These are phyloP conservation scores for Letharia columbiana DNA, from an alignment of 495 filamentous ascomycete species.

Conservation along the genomic window DNA sequence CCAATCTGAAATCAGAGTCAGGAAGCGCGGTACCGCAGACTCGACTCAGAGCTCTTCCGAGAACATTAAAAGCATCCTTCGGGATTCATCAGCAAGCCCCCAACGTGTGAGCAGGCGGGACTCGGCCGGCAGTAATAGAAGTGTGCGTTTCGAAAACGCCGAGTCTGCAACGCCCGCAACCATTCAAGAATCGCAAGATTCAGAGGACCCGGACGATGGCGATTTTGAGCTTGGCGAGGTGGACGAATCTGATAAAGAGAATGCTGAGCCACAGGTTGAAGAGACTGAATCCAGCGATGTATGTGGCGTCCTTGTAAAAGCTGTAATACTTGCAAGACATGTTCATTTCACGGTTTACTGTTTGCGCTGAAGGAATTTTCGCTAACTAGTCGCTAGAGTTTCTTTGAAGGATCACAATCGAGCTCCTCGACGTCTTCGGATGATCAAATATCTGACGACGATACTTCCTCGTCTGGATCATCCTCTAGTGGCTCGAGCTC, in stretches of 20 bases:
- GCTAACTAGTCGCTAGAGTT: conserved; percentile 14
- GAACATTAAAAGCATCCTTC: neutral
- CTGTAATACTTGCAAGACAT: neutral
- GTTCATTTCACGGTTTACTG: neutral
- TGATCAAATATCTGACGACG: conserved; percentile 24
- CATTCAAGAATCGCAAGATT: conserved; percentile 30
- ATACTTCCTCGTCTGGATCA: conserved; percentile 27
- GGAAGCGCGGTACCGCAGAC: conserved; percentile 10
- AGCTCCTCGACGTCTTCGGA: conserved; percentile 28
- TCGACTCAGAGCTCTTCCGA: neutral
- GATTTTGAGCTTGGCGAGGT: conserved; percentile 24
- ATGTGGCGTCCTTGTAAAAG: conserved; percentile 1
- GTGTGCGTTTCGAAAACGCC: conserved; percentile 25
- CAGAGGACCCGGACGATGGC: conserved; percentile 28
- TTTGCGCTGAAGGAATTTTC: neutral
- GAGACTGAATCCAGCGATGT: conserved; percentile 18
- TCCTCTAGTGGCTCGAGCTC: conserved; percentile 25
- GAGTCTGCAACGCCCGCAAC: conserved; percentile 26
- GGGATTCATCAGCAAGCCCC: conserved; percentile 18
- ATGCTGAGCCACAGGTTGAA: conserved; percentile 18
- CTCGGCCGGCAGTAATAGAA: conserved; percentile 22
- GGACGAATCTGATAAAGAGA: conserved; percentile 26
- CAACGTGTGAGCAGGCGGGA: conserved; percentile 12
- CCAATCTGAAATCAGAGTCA: conserved; percentile 8
- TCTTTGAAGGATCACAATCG: conserved; percentile 9